phyloP scores from a whole-genome alignment of 805 yeast species.

The Sugiyamaella boreocaroliniensis region DNA sequence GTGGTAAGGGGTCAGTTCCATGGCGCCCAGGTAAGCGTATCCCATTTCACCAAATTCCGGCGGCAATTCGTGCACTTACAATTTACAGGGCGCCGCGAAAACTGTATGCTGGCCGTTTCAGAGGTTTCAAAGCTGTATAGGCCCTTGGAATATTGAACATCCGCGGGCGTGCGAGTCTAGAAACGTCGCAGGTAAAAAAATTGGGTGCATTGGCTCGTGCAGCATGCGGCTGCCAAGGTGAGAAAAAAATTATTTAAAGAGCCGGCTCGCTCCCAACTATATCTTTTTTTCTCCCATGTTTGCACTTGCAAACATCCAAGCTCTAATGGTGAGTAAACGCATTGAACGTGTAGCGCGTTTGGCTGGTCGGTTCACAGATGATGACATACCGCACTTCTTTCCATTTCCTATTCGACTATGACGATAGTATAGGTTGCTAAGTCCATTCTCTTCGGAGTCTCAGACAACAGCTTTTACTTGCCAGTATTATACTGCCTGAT shows the following conservation, averaged over 20 bases:
- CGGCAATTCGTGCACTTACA: no score
- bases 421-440: slow-evolving; percentile 33
- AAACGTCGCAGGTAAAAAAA: not conserved
- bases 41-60: no score
- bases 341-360: not conserved
- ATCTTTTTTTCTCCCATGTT: not conserved
- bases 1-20: no score
- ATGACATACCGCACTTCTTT: slow-evolving; percentile 34
- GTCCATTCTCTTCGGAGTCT: slow-evolving; percentile 5
- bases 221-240: not conserved
- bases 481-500: slow-evolving; percentile 33
- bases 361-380: slow-evolving; percentile 21
- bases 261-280: not conserved
- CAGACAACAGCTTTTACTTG: slow-evolving; percentile 33
- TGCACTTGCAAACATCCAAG: not conserved
- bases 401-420: slow-evolving; percentile 36
- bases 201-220: not conserved
- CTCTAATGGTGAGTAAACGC: not conserved
- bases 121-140: not conserved
- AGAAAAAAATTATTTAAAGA: slow-evolving; percentile 4
- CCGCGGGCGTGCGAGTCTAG: not conserved
- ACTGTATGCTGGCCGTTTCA: not conserved
- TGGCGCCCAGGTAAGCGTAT: no score
- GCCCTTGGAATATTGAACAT: not conserved
- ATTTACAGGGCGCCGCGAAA: no score